Evolutionary conservation across 1,284 basidiomycete species (phyloP).

Genomic region (Ganoderma sp.): DNA sequence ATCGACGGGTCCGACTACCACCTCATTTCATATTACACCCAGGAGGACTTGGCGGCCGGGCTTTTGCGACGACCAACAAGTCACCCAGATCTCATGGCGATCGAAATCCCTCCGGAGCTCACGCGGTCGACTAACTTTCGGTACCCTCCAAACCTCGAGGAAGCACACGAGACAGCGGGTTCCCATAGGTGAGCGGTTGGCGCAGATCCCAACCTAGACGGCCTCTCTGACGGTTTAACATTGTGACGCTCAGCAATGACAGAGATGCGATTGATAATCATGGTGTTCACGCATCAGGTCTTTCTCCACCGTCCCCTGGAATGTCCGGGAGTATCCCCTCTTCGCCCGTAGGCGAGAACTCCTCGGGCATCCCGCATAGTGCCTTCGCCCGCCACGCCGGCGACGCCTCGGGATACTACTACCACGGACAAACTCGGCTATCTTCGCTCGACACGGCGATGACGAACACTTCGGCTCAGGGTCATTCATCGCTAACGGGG

Average conservation of each 20-base stretch:
- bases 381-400: slow-evolving; percentile 33
- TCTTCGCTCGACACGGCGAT: slow-evolving; percentile 28
- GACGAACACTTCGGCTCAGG: slow-evolving; percentile 23
- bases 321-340: slow-evolving; percentile 28
- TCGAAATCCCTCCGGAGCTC: slow-evolving; percentile 71
- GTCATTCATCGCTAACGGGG: slow-evolving; percentile 22
- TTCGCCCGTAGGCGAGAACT: slow-evolving; percentile 33
- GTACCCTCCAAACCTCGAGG: slow-evolving; percentile 71
- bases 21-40: slow-evolving; percentile 81
- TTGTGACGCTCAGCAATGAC: slow-evolving; percentile 33
- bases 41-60: slow-evolving; percentile 73
- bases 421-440: slow-evolving; percentile 30
- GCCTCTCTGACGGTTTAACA: slow-evolving; percentile 29
- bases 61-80: slow-evolving; percentile 66
- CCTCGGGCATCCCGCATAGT: slow-evolving; percentile 35
- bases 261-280: slow-evolving; percentile 38
- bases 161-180: slow-evolving; percentile 56
- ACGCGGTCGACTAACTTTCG: slow-evolving; percentile 76
- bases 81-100: slow-evolving; percentile 65
- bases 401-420: slow-evolving; percentile 30
- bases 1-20: slow-evolving; percentile 79
- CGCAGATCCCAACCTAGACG: slow-evolving; percentile 27
- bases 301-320: slow-evolving; percentile 25
- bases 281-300: slow-evolving; percentile 29
- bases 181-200: slow-evolving; percentile 57